These are phyloP conservation scores for Solanum hybrid DNA, from an alignment of 305 asterid species.

Conservation along the genomic window DNA sequence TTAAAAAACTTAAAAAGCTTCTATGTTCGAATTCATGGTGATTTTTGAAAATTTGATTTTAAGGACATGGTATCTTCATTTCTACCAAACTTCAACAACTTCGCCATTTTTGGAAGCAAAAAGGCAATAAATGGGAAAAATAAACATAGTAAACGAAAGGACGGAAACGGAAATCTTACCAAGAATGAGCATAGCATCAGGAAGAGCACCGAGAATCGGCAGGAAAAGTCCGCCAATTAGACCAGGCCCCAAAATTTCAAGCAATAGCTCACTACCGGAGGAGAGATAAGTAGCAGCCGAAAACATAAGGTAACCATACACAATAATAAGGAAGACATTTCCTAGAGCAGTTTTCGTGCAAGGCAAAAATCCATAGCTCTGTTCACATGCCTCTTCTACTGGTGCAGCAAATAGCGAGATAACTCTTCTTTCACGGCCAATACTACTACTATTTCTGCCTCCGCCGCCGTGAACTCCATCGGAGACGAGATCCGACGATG, in stretches of 20 bases:
- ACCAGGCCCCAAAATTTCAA: slow-evolving; percentile 91
- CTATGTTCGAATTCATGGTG: background rate
- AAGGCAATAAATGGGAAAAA: background rate
- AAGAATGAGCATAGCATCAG: slow-evolving; percentile 91
- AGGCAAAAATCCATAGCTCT: slow-evolving; percentile 88
- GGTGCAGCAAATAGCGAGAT: slow-evolving; percentile 32
- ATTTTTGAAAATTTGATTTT: background rate
- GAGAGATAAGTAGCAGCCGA: slow-evolving; percentile 78
- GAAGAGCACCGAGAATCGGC: slow-evolving; percentile 95
- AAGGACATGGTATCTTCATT: background rate
- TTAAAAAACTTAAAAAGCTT: background rate
- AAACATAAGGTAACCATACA: slow-evolving; percentile 90
- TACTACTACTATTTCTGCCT: background rate
- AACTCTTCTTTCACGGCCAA: background rate
- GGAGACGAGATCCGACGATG: slow-evolving; percentile 31
- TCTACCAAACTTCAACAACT: background rate
- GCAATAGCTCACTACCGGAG: slow-evolving; percentile 79
- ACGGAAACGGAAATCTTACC: slow-evolving; percentile 23
- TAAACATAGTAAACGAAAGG: background rate
- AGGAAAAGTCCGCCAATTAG: slow-evolving; percentile 90
- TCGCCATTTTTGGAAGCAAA: background rate
- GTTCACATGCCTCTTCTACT: slow-evolving; percentile 69
- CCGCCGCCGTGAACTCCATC: slow-evolving; percentile 23
- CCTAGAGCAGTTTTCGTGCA: slow-evolving; percentile 77
- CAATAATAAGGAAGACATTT: slow-evolving; percentile 50